Base-by-base conservation (phyloP, 2,329 filamentous ascomycete genomes). In the Botrytis cinerea region DNA sequence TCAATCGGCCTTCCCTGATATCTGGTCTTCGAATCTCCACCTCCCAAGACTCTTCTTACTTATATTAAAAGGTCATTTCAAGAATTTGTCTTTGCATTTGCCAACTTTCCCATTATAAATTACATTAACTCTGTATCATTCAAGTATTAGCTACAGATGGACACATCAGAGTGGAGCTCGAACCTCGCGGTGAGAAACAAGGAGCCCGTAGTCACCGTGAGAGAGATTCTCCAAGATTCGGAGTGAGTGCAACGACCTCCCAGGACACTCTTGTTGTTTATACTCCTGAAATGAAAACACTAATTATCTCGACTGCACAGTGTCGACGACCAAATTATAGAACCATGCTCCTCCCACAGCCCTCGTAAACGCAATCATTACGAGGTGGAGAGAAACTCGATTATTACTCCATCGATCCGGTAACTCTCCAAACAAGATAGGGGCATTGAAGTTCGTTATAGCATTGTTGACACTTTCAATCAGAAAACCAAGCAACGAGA, bases 101-200 rank as follows among this genome's bases (percentile, higher is more conserved):
- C 25, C 57, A 43, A 40, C 35, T 28, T 40, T 28, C 32, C 32
- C 61, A 68, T 22, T 40, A 25, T 18, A 67, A 16, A 57, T n/a
- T 57, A 20, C 14, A 57, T 59, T n/a, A 45, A 32, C 16, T 69
- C 35, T 57, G 16, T 45, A 32, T 3, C 25, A 32, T 45, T 69
- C 35, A 57, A 43, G 10, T 32, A 43, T 57, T 28, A 12, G n/a
- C n/a, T 22, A 43, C 18, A 57, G 43, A 69, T 69, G 66, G 48
- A 69, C 38, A 18, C 38, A 43, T 69, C 54, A 48, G 35, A 57
- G 48, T 69, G 66, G 66, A 57, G 38, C 2, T 43, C 40, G 14
- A 22, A 40, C 38, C 40, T 72, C 60, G 62, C 54, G 18, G 38
- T 38, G 18, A 67, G 70, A 35, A 59, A 48, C 14, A 72, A 68